Evolutionary conservation across 768 basidiomycete genomes (phyloP), one percentile per base, ranked within the genome.

Genomic region (Leucocoprinus leucothites): DNA sequence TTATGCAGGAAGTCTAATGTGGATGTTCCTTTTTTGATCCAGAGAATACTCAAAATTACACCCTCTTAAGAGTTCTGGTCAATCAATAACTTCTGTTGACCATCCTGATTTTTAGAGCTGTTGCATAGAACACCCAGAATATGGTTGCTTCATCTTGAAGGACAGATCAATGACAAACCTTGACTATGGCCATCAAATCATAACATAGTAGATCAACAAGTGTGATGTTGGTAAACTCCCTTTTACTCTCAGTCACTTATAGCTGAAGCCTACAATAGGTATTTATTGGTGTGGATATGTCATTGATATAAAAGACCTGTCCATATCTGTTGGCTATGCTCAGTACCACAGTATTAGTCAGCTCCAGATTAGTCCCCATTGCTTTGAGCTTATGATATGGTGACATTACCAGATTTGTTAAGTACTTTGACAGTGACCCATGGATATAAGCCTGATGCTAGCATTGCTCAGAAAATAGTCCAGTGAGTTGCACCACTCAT

Each of bases 221-320:
- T 58, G 58, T 64, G 57, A 56, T 57, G 67, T 68, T 52, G 46
- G 62, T 48, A 14, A 2, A n/a, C 6, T 1, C 13, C 28, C 51
- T n/a, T 34, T 11, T 36, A 26, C 22, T 26, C 9, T n/a, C n/a
- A n/a, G n/a, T 24, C 8, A 5, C 16, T 21, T 14, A 19, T 26
- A 11, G 28, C 21, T 50, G 3, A 45, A 1, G 13, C 3, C 41
- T 31, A 4, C 16, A 14, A 59, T n/a, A 94, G 94, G 74, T 40
- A 98, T 99, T 66, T 88, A 93, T 1, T 99, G 94, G 89, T 99
- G 97, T 71, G 97, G 95, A 1, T 80, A 87, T 59, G 64, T 85
- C 51, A 89, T 99, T 61, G 71, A 94, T 63, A 89, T 85, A 75
- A 70, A 66, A 19, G 81, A 86, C 60, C 75, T 99, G 31, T 90